phyloP scores from a whole-genome alignment of 169 alveolate species.

The Eimeria falciformis region DNA sequence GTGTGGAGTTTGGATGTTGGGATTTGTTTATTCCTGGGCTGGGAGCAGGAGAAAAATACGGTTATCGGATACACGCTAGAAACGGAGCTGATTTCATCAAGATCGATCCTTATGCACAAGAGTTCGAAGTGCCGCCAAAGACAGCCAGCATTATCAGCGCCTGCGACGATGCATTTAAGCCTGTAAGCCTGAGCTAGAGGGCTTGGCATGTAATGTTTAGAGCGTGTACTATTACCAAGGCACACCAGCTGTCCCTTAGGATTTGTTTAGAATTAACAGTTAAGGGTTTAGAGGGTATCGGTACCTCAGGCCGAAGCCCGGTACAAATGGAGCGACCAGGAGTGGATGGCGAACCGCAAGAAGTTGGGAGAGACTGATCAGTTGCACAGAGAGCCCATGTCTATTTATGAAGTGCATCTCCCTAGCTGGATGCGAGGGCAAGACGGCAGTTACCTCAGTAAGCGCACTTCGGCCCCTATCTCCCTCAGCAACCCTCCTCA shows the following conservation, averaged over 20 bases:
- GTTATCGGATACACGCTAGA: constrained; percentile 81
- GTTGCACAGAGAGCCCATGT: constrained; percentile 83
- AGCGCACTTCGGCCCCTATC: neutral
- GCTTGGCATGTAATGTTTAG: neutral
- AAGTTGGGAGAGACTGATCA: constrained; percentile 79
- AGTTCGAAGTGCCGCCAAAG: constrained; percentile 84
- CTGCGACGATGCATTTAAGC: constrained; percentile 84
- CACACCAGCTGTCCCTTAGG: neutral
- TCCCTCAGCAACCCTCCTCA: neutral
- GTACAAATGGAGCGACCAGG: constrained; percentile 83
- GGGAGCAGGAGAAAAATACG: constrained; percentile 83
- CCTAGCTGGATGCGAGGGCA: constrained; percentile 88
- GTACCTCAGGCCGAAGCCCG: constrained; percentile 81
- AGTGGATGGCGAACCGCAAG: constrained; percentile 83
- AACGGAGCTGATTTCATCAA: constrained; percentile 80
- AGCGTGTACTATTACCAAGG: too few relatives aligned
- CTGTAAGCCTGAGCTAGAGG: neutral
- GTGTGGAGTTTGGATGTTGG: constrained; percentile 85
- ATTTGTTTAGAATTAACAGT: too few relatives aligned
- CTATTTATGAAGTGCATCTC: constrained; percentile 86
- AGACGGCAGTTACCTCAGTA: constrained; percentile 79
- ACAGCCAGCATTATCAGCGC: constrained; percentile 84
- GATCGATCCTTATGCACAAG: constrained; percentile 87
- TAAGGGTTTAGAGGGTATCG: constrained; percentile 6
- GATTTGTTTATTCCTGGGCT: constrained; percentile 83